phyloP scores from a whole-genome alignment of 345 rosid genomes.

The Viola odorata region DNA sequence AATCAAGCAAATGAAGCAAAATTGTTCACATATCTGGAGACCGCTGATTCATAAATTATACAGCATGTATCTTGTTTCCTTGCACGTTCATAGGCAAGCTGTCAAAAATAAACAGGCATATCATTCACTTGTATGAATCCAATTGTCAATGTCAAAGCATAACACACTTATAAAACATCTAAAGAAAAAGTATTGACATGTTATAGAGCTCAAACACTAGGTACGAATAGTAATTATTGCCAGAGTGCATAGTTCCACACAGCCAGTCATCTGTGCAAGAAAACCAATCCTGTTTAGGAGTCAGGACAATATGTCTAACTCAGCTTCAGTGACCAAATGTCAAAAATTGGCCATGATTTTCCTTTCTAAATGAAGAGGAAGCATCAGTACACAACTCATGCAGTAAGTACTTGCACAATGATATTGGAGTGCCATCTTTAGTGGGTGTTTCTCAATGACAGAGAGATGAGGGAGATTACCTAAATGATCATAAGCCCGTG shows the following conservation, averaged over 20 bases:
- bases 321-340: neutral
- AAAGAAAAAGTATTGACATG: too few species aligned
- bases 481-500: slow-evolving; percentile 18
- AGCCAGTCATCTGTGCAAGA: neutral
- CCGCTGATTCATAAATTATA: slow-evolving; percentile 6
- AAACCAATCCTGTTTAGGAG: neutral
- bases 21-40: slow-evolving; percentile 12
- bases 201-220: neutral
- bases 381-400: neutral
- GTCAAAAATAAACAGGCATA: neutral
- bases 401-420: neutral
- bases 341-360: neutral
- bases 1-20: slow-evolving; percentile 12
- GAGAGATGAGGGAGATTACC: slow-evolving; percentile 8
- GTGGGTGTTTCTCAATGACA: too few species aligned
- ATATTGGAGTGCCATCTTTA: too few species aligned
- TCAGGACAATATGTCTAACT: too few species aligned
- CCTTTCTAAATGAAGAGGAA: neutral
- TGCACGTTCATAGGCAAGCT: too few species aligned
- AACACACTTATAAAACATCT: too few species aligned
- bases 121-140: slow-evolving; percentile 12
- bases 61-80: too few species aligned
- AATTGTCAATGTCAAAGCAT: neutral
- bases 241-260: neutral
- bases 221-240: neutral